Evolutionary conservation across 768 basidiomycete species (phyloP).

Genomic region (Lenzites betulinus): DNA sequence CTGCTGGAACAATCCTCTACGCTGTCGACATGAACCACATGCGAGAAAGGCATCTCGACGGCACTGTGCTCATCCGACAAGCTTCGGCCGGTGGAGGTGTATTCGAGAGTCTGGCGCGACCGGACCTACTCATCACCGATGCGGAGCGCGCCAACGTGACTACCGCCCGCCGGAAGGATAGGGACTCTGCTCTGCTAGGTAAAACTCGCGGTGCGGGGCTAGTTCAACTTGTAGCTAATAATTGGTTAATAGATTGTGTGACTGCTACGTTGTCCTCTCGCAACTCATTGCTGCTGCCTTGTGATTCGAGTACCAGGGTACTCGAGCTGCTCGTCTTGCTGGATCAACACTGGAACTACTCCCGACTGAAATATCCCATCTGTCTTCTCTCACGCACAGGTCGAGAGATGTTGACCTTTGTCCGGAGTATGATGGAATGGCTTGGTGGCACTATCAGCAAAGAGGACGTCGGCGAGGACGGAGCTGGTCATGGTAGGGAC

Average conservation of each 20-base stretch:
- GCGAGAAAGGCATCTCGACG: conserved; percentile 92
- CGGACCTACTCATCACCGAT: conserved; percentile 93
- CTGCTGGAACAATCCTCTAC: conserved; percentile 93
- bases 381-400: conserved; percentile 92
- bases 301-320: conserved; percentile 92
- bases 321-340: conserved; percentile 94
- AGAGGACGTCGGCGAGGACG: conserved; percentile 86
- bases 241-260: conserved; percentile 66
- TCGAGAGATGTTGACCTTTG: conserved; percentile 90
- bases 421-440: conserved; percentile 99
- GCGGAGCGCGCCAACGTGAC: conserved; percentile 82
- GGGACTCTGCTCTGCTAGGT: conserved; percentile 89
- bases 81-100: conserved; percentile 75
- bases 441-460: conserved; percentile 94
- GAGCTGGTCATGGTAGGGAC: conserved; percentile 37
- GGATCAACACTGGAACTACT: conserved; percentile 97
- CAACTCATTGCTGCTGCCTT: conserved; percentile 86
- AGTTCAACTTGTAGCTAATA: conserved; percentile 2
- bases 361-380: conserved; percentile 80
- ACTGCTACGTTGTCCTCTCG: conserved; percentile 80
- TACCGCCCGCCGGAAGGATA: conserved; percentile 85
- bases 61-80: conserved; percentile 81
- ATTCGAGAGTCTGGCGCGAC: conserved; percentile 84
- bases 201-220: not conserved
- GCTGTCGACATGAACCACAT: conserved; percentile 96